Evolutionary conservation across 2,329 filamentous ascomycete genomes (phyloP), one percentile per base, ranked within the genome.

Genomic region (Penicillium fuscoglaucum): DNA sequence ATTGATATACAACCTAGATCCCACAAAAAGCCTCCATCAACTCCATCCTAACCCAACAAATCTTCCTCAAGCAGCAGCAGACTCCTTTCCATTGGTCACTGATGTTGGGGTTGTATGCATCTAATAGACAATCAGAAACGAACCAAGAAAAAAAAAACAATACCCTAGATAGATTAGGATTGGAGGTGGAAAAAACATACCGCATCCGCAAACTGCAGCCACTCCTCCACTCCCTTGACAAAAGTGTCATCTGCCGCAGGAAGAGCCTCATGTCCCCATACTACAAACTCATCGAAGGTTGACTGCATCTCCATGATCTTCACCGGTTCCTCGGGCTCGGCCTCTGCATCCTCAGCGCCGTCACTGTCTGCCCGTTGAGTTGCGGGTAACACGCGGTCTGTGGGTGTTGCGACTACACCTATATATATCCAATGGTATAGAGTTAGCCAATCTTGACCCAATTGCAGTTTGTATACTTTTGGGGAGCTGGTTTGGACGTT

Each of bases 231-330:
- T 0, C 88, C 86, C 71, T 89, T 88, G 5, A 90, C 79, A 71
- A 91, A 95, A 1, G 83, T 79, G 74, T 96, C 91, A 29, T 80
- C 80, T 0, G 81, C 80, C 59, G 88, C 86, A 6, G 86, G 86
- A 50, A 84, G 67, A 1, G 78, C 74, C 65, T 95, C 92, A 72
- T 96, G 92, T 0, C 84, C 87, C 93, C 93, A 98, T n/a, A 96
- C 82, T 3, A 91, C 77, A 51, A 96, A 73, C 55, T 89, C 81
- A 7, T 91, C 85, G 70, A 97, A 97, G 17, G 81, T 81, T 1
- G 86, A 87, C 21, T 87, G 80, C 44, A 85, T 79, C 51, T 89
- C 82, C 65, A 93, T 74, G 1, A 82, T 76, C 21, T 80, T 80
- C 10, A 85, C 83, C 1, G 83, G 80, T 26, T 83, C 79, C 13